Evolutionary conservation across 805 yeast genomes (phyloP).

Genomic region (Candida mattraensis): DNA sequence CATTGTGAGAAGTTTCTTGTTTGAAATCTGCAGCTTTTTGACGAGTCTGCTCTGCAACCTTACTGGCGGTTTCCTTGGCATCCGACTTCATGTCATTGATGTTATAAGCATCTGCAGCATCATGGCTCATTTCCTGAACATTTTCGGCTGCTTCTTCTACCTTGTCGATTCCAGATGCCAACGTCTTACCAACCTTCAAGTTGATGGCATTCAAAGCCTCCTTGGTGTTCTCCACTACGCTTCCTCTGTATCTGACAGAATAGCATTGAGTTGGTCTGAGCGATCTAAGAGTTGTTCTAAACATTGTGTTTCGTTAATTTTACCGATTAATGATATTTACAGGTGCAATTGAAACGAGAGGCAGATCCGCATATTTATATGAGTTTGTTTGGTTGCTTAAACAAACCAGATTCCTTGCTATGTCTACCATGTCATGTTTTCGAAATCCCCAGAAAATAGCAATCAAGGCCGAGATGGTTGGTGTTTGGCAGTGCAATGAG

Average conservation of each 20-base stretch:
- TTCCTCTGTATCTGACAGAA: conserved; percentile 6
- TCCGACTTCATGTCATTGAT: conserved; percentile 3
- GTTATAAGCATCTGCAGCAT: conserved; percentile 12
- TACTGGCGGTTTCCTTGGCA: conserved; percentile 12
- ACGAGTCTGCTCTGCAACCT: conserved; percentile 7
- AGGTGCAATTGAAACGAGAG: neutral
- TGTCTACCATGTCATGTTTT: no score
- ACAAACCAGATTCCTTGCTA: no score
- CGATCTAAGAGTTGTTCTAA: conserved; percentile 7
- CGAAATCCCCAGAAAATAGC: no score
- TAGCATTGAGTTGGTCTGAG: conserved; percentile 1
- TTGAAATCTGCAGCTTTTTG: conserved; percentile 5
- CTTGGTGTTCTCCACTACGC: conserved; percentile 23
- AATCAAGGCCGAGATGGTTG: no score
- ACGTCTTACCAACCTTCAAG: conserved; percentile 39
- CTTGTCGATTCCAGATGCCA: conserved; percentile 41
- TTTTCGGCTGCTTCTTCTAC: conserved; percentile 33
- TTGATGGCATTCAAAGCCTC: conserved; percentile 23
- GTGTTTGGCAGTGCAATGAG: no score
- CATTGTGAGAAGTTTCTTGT: neutral
- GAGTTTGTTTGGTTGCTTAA: no score
- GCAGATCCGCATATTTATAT: no score
- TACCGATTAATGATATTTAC: no score
- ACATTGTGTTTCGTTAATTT: conserved; percentile 1
- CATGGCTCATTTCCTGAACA: conserved; percentile 10